Percentiles rank a stretch among this genome's conserved stretches.
Conservation (phyloP, 768 basidiomycete genomes). For the Russula dissimulans region DNA sequence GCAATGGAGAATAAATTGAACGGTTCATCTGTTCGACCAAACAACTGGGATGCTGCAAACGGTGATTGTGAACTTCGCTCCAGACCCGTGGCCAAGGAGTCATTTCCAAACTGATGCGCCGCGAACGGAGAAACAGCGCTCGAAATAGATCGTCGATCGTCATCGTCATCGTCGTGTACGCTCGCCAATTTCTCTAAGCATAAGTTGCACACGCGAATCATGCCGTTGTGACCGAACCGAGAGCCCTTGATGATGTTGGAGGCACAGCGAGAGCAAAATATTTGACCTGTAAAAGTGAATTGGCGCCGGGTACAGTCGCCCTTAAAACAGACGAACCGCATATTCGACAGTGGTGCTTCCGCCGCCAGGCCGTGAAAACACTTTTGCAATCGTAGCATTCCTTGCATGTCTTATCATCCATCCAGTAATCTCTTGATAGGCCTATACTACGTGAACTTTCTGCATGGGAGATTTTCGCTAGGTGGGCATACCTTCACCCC, state of each 20-base stretch:
- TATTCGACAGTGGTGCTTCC: constrained; percentile 97
- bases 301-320: neutral
- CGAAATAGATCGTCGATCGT: constrained; percentile 78
- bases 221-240: constrained; percentile 90
- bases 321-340: constrained; percentile 51
- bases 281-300: constrained; percentile 58
- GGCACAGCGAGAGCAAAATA: constrained; percentile 95
- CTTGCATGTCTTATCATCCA: constrained; percentile 93
- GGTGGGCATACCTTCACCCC: constrained; percentile 66
- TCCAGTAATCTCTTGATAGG: constrained; percentile 94
- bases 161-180: constrained; percentile 84
- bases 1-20: constrained; percentile 79
- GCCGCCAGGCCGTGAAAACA: constrained; percentile 85
- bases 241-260: constrained; percentile 93
- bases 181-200: constrained; percentile 89
- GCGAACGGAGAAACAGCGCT: constrained; percentile 61
- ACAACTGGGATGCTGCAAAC: constrained; percentile 79
- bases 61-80: constrained; percentile 70
- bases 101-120: constrained; percentile 62
- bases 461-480: constrained; percentile 1
- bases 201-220: constrained; percentile 90
- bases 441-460: constrained; percentile 34
- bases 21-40: constrained; percentile 67
- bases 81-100: constrained; percentile 30
- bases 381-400: constrained; percentile 96